Percentiles rank a stretch among this genome's conserved stretches.
Evolutionary conservation across 352 stramenopile species (phyloP).

Genomic region (Phytophthora litchii): DNA sequence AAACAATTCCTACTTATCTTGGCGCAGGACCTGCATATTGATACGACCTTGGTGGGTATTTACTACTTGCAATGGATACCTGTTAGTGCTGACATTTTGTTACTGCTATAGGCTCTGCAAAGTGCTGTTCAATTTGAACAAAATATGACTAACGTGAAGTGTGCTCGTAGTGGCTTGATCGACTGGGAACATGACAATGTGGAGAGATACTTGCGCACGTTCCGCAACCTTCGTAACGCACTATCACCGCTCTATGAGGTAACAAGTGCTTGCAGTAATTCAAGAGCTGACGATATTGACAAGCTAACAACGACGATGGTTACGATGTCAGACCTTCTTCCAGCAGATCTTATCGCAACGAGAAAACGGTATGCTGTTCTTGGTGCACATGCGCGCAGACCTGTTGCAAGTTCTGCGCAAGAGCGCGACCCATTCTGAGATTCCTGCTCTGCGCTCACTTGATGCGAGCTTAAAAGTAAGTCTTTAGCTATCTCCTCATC

Average conservation of each 20-base stretch:
- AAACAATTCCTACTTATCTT: constrained; percentile 83
- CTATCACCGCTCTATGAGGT: constrained; percentile 75
- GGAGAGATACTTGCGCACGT: constrained; percentile 79
- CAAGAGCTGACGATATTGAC: neutral
- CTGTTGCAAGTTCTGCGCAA: constrained; percentile 72
- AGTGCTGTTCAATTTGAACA: constrained; percentile 59
- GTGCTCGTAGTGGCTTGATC: constrained; percentile 33
- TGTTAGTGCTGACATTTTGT: neutral
- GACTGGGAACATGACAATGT: constrained; percentile 77
- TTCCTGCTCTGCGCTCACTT: constrained; percentile 65
- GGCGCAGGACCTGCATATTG: constrained; percentile 73
- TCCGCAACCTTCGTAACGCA: constrained; percentile 59
- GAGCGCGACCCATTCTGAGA: constrained; percentile 45
- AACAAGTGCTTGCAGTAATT: neutral
- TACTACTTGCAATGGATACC: neutral
- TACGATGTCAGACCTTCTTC: constrained; percentile 66
- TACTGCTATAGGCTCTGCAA: constrained; percentile 37
- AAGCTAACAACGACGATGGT: neutral
- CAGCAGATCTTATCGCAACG: constrained; percentile 83
- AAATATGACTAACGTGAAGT: constrained; percentile 56
- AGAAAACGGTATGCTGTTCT: constrained; percentile 83
- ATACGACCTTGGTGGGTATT: constrained; percentile 47
- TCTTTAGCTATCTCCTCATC: too few species aligned
- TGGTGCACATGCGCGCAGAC: constrained; percentile 79
- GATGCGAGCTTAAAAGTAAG: constrained; percentile 75